Evolutionary conservation across 208 protist genomes (phyloP).

Genomic region (Trypanosoma rangeli): DNA sequence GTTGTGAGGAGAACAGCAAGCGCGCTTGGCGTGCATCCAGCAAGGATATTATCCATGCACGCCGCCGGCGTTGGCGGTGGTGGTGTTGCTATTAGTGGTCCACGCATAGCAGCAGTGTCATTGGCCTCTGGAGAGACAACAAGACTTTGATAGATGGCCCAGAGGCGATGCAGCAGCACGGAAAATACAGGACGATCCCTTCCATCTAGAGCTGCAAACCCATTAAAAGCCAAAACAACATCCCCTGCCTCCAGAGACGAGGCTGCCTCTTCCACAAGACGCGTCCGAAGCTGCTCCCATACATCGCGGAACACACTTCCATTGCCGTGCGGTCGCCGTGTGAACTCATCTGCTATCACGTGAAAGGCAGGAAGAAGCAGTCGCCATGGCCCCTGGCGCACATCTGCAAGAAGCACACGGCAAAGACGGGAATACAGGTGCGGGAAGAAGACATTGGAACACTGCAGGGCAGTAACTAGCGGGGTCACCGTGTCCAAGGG

Average conservation of each 20-base stretch:
- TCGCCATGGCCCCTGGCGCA: constrained; percentile 42
- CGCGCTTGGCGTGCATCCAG: constrained; percentile 56
- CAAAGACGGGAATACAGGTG: constrained; percentile 68
- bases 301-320: constrained; percentile 72
- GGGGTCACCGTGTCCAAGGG: constrained; percentile 31
- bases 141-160: constrained; percentile 29
- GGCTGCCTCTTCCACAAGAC: constrained; percentile 43
- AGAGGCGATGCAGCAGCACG: constrained; percentile 56
- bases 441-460: constrained; percentile 54
- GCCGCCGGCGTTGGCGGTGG: constrained; percentile 4
- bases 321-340: constrained; percentile 40
- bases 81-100: constrained; percentile 4
- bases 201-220: constrained; percentile 72
- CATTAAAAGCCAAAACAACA: constrained; percentile 56
- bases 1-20: constrained; percentile 46
- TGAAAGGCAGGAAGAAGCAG: constrained; percentile 60
- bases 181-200: constrained; percentile 58
- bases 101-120: not conserved
- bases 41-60: constrained; percentile 34
- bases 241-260: constrained; percentile 31
- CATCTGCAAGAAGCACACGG: constrained; percentile 58
- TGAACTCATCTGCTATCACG: constrained; percentile 66
- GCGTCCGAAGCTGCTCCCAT: constrained; percentile 71
- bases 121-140: not conserved
- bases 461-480: constrained; percentile 45